Percentiles rank a stretch among this genome's conserved stretches.
Evolutionary conservation across 345 rosid species (phyloP).

Genomic region (Jatropha curcas): DNA sequence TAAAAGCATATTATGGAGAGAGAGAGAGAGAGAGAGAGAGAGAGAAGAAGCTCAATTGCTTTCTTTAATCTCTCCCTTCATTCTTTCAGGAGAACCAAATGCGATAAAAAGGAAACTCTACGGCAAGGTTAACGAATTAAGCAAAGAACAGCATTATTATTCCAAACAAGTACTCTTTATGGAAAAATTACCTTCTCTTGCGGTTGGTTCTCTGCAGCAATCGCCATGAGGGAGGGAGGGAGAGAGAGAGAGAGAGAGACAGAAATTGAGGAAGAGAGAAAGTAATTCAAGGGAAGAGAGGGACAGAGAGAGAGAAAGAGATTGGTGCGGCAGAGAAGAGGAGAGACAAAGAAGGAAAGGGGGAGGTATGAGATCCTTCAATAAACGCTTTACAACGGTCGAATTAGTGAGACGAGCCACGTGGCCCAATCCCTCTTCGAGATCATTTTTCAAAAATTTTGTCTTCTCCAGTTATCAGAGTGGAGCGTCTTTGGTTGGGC

Average conservation of each 20-base stretch:
- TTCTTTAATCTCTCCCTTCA: background rate
- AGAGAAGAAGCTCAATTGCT: background rate
- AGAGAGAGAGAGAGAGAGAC: background rate
- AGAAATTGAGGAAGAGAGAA: background rate
- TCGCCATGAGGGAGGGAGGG: constrained; percentile 52
- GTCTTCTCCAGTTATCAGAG: background rate
- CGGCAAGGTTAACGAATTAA: too few species aligned
- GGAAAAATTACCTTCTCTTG: constrained; percentile 52
- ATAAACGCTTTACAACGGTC: constrained; percentile 57
- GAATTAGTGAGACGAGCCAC: constrained; percentile 37
- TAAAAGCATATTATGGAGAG: background rate
- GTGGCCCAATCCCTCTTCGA: constrained; percentile 38
- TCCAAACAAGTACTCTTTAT: too few species aligned
- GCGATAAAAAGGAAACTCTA: background rate
- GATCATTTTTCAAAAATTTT: constrained; percentile 25
- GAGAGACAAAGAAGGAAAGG: constrained; percentile 17
- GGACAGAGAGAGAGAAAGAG: too few species aligned
- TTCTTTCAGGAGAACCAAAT: background rate
- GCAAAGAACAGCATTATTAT: too few species aligned
- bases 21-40: too few species aligned
- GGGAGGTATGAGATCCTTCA: constrained; percentile 11
- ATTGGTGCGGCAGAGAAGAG: too few species aligned
- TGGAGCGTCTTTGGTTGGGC: constrained; percentile 36
- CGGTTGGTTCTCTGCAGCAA: constrained; percentile 57
- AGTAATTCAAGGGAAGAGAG: background rate